Evolutionary conservation across 2,329 filamentous ascomycete genomes (phyloP).

Genomic region (Fusarium pseudoanthophilum): DNA sequence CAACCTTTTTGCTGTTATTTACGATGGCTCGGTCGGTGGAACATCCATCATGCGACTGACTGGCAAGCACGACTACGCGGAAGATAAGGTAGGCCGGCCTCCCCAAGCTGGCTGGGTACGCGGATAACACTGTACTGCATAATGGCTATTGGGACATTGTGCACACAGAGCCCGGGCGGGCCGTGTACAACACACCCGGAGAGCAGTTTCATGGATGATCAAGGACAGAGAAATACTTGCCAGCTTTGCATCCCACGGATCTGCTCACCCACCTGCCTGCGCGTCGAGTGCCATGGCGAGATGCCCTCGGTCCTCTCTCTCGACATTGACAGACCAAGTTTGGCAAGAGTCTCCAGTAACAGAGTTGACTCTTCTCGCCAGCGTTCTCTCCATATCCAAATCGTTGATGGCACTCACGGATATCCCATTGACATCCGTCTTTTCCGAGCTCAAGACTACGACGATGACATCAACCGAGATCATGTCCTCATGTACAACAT

Average conservation of each 20-base stretch:
- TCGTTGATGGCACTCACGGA: not conserved
- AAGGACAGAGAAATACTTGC: not conserved
- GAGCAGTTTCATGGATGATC: not conserved
- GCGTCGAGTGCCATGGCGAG: not conserved
- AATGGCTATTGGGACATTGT: not conserved
- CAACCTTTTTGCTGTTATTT: too few relatives aligned
- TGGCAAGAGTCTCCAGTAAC: not conserved
- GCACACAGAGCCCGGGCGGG: too few relatives aligned
- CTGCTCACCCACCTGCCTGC: not conserved
- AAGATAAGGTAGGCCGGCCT: too few relatives aligned
- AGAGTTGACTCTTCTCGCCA: not conserved
- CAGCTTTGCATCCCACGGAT: not conserved
- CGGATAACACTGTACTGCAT: not conserved
- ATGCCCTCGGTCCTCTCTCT: not conserved
- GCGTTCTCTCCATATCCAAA: not conserved
- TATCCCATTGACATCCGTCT: not conserved
- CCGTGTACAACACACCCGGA: not conserved
- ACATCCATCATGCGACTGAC: too few relatives aligned
- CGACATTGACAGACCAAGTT: not conserved
- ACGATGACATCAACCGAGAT: not conserved
- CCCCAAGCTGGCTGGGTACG: not conserved
- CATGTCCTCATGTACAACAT: not conserved
- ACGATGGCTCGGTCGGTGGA: not conserved
- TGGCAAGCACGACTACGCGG: not conserved
- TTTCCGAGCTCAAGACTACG: constrained; percentile 11